Evolutionary conservation across 192 early-diverging fungal genomes (phyloP).

Genomic region (Backusella circina): DNA sequence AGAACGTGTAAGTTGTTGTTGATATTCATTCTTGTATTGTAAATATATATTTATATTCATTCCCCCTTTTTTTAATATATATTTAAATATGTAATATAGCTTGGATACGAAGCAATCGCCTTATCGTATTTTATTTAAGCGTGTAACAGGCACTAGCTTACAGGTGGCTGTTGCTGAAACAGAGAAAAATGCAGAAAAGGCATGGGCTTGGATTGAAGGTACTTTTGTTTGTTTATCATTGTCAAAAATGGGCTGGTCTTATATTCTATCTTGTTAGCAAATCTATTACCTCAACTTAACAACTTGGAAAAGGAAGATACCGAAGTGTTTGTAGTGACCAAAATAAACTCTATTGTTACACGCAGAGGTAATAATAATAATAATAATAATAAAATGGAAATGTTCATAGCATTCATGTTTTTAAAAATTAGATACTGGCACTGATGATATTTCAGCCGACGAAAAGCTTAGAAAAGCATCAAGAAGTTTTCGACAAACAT

Average conservation of each 20-base stretch:
- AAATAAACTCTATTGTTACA: slow-evolving; percentile 89
- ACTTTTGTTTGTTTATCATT: background rate
- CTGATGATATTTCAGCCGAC: slow-evolving; percentile 80
- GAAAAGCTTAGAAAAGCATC: slow-evolving; percentile 86
- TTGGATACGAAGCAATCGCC: slow-evolving; percentile 87
- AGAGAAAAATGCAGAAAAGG: slow-evolving; percentile 76
- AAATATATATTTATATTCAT: background rate
- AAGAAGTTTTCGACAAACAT: slow-evolving; percentile 87
- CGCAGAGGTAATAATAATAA: slow-evolving; percentile 54
- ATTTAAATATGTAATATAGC: background rate
- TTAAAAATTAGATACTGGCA: slow-evolving; percentile 54
- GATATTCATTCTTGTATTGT: background rate
- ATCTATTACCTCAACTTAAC: slow-evolving; percentile 62
- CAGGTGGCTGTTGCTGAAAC: slow-evolving; percentile 84
- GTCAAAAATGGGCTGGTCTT: background rate
- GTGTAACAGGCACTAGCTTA: slow-evolving; percentile 53
- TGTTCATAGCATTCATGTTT: background rate
- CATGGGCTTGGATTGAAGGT: slow-evolving; percentile 86
- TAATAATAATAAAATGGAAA: background rate
- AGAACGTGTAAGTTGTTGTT: slow-evolving; percentile 77
- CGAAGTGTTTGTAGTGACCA: slow-evolving; percentile 88
- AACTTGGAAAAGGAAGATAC: slow-evolving; percentile 77
- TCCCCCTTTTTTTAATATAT: background rate
- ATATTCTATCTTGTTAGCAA: slow-evolving; percentile 41
- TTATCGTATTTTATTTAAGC: slow-evolving; percentile 81